phyloP scores from a whole-genome alignment of 257 asterid species.

The Craterostigma plantagineum region DNA sequence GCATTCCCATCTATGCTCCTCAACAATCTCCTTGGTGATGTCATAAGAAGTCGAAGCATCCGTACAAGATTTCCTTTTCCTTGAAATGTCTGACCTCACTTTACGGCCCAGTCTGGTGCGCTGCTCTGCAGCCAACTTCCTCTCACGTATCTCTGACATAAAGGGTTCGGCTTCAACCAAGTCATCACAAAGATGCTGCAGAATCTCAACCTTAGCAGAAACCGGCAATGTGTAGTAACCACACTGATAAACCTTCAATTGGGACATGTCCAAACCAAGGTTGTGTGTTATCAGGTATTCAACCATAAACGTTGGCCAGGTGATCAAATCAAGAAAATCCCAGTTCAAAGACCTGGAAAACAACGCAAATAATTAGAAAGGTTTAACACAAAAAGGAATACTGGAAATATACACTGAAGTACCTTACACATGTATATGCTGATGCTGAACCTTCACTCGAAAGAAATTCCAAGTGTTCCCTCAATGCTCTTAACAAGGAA shows the following conservation, averaged over 20 bases:
- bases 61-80: conserved; percentile 32
- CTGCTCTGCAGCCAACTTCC: conserved; percentile 37
- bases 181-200: conserved; percentile 87
- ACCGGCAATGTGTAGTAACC: conserved; percentile 57
- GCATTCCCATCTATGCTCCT: conserved; percentile 55
- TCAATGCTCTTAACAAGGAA: conserved; percentile 56
- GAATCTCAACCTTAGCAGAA: conserved; percentile 56
- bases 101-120: conserved; percentile 29
- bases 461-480: conserved; percentile 62
- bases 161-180: conserved; percentile 50
- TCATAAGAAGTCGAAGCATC: conserved; percentile 44
- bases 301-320: conserved; percentile 83
- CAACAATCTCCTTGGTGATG: conserved; percentile 40
- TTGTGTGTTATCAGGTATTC: conserved; percentile 69
- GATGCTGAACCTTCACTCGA: conserved; percentile 50
- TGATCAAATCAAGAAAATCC: conserved; percentile 82
- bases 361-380: conserved; percentile 5
- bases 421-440: conserved; percentile 74
- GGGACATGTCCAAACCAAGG: conserved; percentile 41
- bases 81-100: conserved; percentile 24
- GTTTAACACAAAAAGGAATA: not conserved
- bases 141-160: conserved; percentile 55
- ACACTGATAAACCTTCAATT: conserved; percentile 37
- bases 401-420: conserved; percentile 11
- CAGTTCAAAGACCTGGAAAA: conserved; percentile 65